Evolutionary conservation across 2,329 filamentous ascomycete species (phyloP).

Genomic region (Coleophoma crateriformis): DNA sequence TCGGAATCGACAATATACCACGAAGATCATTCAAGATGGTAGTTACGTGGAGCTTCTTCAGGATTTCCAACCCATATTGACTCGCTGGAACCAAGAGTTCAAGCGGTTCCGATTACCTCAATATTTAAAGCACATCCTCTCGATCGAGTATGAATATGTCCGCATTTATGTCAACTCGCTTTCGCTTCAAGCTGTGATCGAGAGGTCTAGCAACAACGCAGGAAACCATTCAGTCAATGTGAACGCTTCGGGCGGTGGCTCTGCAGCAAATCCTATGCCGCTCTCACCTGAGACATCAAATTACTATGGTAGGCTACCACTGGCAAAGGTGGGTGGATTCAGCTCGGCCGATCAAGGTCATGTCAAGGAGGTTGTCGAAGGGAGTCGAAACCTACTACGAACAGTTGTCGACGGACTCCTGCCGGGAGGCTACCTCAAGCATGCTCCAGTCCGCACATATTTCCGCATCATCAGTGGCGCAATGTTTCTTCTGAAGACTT

Average conservation of each 20-base stretch:
- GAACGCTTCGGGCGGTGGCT: slow-evolving; percentile 29
- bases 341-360: slow-evolving; percentile 65
- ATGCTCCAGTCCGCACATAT: slow-evolving; percentile 78
- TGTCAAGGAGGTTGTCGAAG: slow-evolving; percentile 71
- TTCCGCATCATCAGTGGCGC: slow-evolving; percentile 82
- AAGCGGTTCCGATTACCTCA: slow-evolving; percentile 67
- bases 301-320: slow-evolving; percentile 58
- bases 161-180: slow-evolving; percentile 93
- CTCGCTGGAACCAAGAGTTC: slow-evolving; percentile 76
- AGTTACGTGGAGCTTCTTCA: slow-evolving; percentile 77
- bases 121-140: slow-evolving; percentile 70
- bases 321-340: slow-evolving; percentile 59
- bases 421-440: slow-evolving; percentile 71
- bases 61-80: slow-evolving; percentile 73
- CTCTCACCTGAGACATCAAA: slow-evolving; percentile 60
- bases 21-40: slow-evolving; percentile 80
- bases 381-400: slow-evolving; percentile 68
- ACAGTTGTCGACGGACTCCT: slow-evolving; percentile 73
- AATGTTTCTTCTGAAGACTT: slow-evolving; percentile 81
- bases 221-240: slow-evolving; percentile 30
- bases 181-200: slow-evolving; percentile 89
- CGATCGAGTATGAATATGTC: slow-evolving; percentile 93
- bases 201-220: slow-evolving; percentile 78
- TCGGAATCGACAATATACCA: slow-evolving; percentile 79
- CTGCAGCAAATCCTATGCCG: slow-evolving; percentile 27